phyloP scores from a whole-genome alignment of 768 basidiomycete genomes.

The Strobilomyces dryophilus region DNA sequence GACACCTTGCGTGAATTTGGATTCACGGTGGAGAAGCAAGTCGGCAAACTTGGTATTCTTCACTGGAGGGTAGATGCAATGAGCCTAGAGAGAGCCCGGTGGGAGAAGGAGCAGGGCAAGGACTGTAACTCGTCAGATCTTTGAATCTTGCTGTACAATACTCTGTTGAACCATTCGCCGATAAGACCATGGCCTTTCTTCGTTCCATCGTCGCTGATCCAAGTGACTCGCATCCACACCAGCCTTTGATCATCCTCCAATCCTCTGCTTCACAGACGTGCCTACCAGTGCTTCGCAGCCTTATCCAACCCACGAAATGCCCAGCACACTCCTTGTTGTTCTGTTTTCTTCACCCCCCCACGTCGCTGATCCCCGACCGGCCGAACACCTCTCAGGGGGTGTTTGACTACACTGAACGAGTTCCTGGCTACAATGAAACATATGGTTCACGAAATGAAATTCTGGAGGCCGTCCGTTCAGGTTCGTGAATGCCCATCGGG shows the following conservation, averaged over 20 bases:
- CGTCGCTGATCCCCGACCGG: slow-evolving; percentile 36
- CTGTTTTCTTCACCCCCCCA: slow-evolving; percentile 53
- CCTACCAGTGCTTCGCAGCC: slow-evolving; percentile 49
- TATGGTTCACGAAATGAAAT: slow-evolving; percentile 38
- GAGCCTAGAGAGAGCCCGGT: slow-evolving; percentile 41
- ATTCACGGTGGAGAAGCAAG: slow-evolving; percentile 45
- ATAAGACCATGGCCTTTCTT: slow-evolving; percentile 30
- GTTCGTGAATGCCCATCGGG: slow-evolving; percentile 14
- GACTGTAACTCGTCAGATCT: background rate
- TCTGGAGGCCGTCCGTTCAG: slow-evolving; percentile 38
- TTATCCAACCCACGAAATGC: slow-evolving; percentile 32
- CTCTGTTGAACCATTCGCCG: too few relatives aligned
- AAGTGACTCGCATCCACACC: slow-evolving; percentile 21
- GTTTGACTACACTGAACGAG: slow-evolving; percentile 45
- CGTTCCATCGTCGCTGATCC: slow-evolving; percentile 27
- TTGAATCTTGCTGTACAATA: slow-evolving; percentile 8
- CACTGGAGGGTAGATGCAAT: slow-evolving; percentile 51
- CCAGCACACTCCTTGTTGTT: slow-evolving; percentile 42
- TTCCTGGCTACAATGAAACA: slow-evolving; percentile 50
- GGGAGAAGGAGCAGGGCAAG: slow-evolving; percentile 35
- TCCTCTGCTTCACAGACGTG: slow-evolving; percentile 57
- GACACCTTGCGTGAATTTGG: slow-evolving; percentile 42
- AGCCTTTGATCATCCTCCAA: slow-evolving; percentile 53
- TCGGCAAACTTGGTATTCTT: slow-evolving; percentile 48
- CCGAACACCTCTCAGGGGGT: slow-evolving; percentile 24